Percentiles rank a stretch among this genome's conserved stretches.
Conservation (phyloP, 2,329 filamentous ascomycete species). For the Trichoderma koningiopsis region DNA sequence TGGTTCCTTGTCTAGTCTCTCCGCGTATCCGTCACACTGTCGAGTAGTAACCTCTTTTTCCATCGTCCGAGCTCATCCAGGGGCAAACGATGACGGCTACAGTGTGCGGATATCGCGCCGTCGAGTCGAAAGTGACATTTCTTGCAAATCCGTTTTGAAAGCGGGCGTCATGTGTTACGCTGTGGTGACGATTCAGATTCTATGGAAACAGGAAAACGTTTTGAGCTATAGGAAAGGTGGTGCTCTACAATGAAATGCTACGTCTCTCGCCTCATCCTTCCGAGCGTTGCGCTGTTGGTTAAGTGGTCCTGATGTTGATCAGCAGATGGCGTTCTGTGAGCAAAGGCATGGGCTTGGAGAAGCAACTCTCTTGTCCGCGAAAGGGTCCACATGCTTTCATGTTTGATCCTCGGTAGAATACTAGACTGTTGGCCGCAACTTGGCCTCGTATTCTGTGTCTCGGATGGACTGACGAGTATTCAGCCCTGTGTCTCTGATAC, state of each 20-base stretch:
- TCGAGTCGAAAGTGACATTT: constrained; percentile 1
- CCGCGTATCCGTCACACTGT: not conserved
- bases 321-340: not conserved
- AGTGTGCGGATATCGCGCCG: not conserved
- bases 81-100: not conserved
- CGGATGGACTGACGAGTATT: not conserved
- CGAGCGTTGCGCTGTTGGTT: not conserved
- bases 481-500: constrained; percentile 12
- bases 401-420: not conserved
- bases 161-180: constrained; percentile 12
- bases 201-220: not conserved
- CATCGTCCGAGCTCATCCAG: constrained; percentile 1
- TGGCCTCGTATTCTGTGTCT: not conserved
- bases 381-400: not conserved
- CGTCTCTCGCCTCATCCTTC: not conserved
- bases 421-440: not conserved
- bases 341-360: not conserved
- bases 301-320: not conserved
- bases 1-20: not conserved
- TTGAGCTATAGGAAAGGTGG: not conserved
- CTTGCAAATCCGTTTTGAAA: constrained; percentile 11
- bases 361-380: not conserved
- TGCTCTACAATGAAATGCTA: not conserved
- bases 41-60: not conserved
- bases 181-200: not conserved